Evolutionary conservation across 345 rosid genomes (phyloP), one percentile per base, ranked within the genome.

Genomic region (Hypericum androsaemum): DNA sequence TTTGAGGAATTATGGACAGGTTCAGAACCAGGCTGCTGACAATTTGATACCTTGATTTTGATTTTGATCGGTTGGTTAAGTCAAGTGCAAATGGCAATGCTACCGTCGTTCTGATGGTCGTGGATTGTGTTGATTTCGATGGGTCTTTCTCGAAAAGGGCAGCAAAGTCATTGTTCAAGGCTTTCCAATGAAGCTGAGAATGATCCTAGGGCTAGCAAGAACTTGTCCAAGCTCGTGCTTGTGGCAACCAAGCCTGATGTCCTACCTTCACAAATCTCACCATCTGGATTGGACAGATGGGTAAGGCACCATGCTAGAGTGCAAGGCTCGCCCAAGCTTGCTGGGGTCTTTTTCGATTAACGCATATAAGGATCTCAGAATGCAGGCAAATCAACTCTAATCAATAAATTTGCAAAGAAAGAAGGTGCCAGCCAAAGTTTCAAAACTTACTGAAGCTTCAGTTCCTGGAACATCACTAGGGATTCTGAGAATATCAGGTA

Each of bases 381-480:
- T 54, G 96, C 82, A 0, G 96, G 96, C 13, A 84, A 87, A 64
- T 84, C 98, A 43, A 84, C 96, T 60, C 74, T 90, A 62, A 81
- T 90, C 32, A 90, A 90, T 71, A 77, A 79, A 35, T 64, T 84
- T 46, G 79, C 96, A 5, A 84, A 81, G 77, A 90, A 80, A 73
- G 85, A 74, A 47, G 86, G 85, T 47, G 84, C 72, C 0, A 96
- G 84, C 65, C 5, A 82, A 77, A 54, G 65, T 84, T 53, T 73
- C 92, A 13, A 82, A 80, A 76, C 92, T 87, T 50, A 84, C 98
- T 0, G 98, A 87, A 66, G 96, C 98, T 67, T 81, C 96, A 6
- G 78, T 90, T 71, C 96, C 96, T 47, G 98, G 96, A 43, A 90
- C 95, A n/a, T 80, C 98, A 43, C 79, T 90, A 15, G 98, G 96